phyloP scores from a whole-genome alignment of 495 filamentous ascomycete genomes.

The Cercophora samala region DNA sequence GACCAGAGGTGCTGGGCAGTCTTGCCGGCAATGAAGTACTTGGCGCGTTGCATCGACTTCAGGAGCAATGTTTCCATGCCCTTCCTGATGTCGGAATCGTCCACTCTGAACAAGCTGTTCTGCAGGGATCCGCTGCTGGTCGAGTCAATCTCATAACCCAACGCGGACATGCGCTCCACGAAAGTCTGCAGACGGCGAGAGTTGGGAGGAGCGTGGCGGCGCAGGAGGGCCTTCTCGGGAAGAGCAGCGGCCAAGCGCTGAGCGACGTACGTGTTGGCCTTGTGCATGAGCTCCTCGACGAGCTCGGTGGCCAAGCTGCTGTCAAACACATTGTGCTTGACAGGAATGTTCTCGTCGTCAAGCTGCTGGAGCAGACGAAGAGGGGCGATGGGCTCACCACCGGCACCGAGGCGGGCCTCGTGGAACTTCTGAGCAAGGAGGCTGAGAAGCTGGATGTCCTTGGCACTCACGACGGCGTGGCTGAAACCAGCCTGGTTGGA shows the following conservation, averaged over 20 bases:
- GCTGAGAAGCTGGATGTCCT: constrained; percentile 73
- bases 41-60: constrained; percentile 93
- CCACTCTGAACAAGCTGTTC: constrained; percentile 86
- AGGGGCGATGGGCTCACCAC: constrained; percentile 71
- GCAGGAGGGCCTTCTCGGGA: constrained; percentile 88
- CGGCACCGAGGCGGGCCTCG: constrained; percentile 76
- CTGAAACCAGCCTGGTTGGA: constrained; percentile 56
- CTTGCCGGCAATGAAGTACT: constrained; percentile 83
- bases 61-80: constrained; percentile 94
- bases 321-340: constrained; percentile 94
- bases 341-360: constrained; percentile 97
- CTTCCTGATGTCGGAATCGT: constrained; percentile 84
- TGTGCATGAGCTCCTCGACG: constrained; percentile 90
- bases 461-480: constrained; percentile 57
- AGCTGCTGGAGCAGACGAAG: constrained; percentile 86
- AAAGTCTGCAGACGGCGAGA: constrained; percentile 84
- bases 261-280: constrained; percentile 84
- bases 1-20: constrained; percentile 66
- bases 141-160: constrained; percentile 84
- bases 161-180: constrained; percentile 84
- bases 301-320: constrained; percentile 85
- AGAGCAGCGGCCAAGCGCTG: constrained; percentile 74
- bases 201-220: constrained; percentile 81
- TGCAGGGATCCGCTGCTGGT: constrained; percentile 87
- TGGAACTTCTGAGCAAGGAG: constrained; percentile 78